Base-by-base conservation (phyloP, 208 protist genomes). In the Herpetomonas samuelpessoai region DNA sequence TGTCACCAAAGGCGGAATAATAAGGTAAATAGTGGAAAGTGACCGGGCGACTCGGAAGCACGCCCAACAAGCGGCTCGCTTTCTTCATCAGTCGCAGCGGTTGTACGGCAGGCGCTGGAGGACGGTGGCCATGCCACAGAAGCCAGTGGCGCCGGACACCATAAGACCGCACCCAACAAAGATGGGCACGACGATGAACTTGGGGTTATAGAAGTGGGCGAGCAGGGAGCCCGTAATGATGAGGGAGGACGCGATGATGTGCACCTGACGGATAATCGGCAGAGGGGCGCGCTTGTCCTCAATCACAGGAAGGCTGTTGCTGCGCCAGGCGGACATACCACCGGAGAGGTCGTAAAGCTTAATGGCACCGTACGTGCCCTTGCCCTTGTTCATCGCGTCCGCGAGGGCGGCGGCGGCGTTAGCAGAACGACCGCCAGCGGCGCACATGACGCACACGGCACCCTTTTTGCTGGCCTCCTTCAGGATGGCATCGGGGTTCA, bases 201-300 rank as follows among this genome's bases (percentile, higher is more conserved):
- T 64, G 18, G 0, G 19, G 45, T 74, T 49, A 46, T 69, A 68
- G 54, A 72, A 74, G 21, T 41, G 71, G 0, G 65, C 65, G 21
- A 80, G 65, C 38, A 70, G 51, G 16, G 59, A 28, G 16, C 69
- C 72, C 14, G 45, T 31, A 39, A 80, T 74, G 52, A 84, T 71
- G 9, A 80, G 51, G 26, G 68, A 70, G 57, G 57, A 71, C 31
- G 78, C 72, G 47, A 76, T 84, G 58, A 84, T 41, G 51, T 80
- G 73, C 47, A 74, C 78, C 28, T 84, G 78, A 4, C 78, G 73
- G 31, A 77, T 76, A 31, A 80, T 76, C 18, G 78, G 65, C 22
- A 84, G 60, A 2, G 68, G 68, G 0, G 71, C 73, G 18, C 62
- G 71, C 24, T 64, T 72, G 69, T 73, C 72, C 53, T 84, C 69